Evolutionary conservation across 176 grass and related monocot genomes (phyloP), one percentile per base, ranked within the genome.

Genomic region (Rhipidocladum racemiflorum): DNA sequence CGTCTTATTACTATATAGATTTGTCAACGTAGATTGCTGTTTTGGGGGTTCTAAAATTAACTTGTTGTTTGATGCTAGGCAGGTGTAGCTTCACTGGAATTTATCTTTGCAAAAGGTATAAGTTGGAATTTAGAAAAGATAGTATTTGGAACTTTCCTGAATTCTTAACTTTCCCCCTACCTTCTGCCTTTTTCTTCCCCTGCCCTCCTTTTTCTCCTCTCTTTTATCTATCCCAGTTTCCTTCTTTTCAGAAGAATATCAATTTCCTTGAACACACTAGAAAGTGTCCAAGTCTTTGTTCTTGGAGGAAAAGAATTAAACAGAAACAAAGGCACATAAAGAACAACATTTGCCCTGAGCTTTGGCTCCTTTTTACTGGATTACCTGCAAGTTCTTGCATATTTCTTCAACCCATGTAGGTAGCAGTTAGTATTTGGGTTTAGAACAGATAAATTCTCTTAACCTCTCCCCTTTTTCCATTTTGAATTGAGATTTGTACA

Each of bases 201-300:
- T 68, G 38, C 29, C 62, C 32, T 68, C 5, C 25, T 27, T 35
- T 24, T 72, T 79, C 18, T 50, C 32, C 6, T 32, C 30, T 20
- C 18, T n/a, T 27, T 84, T 88, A 76, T 85, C 72, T 78, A 82
- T 77, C 36, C 35, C 8, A 57, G 8, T 76, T 87, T 50, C 54
- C 69, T 64, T 59, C 21, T 32, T 39, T 21, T 16, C 18, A 15
- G 55, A 24, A 24, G 55, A 73, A 73, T 63, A 42, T 73, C 56
- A 71, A 18, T 38, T 29, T 86, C 21, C 6, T 61, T 80, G 36
- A 70, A 35, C 36, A 57, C 24, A 68, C 13, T 35, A 61, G 6
- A 87, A 82, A 82, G 43, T 51, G 9, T 35, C 25, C 63, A 44
- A 77, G 65, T 11, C 63, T 81, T 38, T 51, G 20, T 61, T 23